These are phyloP conservation scores for Maudiozyma barnettii DNA, from an alignment of 805 yeast genomes.

Conservation along the genomic window DNA sequence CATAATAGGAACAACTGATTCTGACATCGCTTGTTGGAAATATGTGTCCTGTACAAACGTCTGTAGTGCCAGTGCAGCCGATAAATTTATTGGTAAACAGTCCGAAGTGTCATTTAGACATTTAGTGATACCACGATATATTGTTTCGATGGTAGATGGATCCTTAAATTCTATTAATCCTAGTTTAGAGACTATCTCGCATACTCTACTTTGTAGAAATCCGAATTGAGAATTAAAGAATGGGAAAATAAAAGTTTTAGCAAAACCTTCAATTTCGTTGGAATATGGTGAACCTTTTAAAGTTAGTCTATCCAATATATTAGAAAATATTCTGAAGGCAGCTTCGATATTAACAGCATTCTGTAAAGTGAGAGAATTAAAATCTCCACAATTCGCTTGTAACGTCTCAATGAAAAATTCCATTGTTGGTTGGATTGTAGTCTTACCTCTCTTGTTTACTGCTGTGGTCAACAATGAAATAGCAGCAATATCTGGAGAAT, in stretches of 20 bases:
- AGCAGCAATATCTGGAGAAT: constrained; percentile 74
- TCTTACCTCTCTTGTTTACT: constrained; percentile 55
- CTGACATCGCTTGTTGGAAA: constrained; percentile 58
- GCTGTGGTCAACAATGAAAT: constrained; percentile 59
- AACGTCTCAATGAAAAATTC: constrained; percentile 50
- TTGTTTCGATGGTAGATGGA: constrained; percentile 27
- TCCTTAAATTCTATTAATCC: constrained; percentile 48
- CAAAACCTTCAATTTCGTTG: constrained; percentile 58
- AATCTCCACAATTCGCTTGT: constrained; percentile 14
- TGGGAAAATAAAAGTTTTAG: constrained; percentile 59
- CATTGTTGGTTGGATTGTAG: constrained; percentile 50
- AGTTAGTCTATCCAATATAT: constrained; percentile 52
- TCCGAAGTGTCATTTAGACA: constrained; percentile 34
- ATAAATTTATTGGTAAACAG: constrained; percentile 64
- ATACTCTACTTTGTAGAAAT: constrained; percentile 67
- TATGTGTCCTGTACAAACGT: constrained; percentile 56
- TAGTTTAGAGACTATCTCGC: constrained; percentile 57
- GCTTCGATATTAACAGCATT: constrained; percentile 68
- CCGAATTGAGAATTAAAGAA: constrained; percentile 51
- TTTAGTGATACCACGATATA: constrained; percentile 39
- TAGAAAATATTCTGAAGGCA: constrained; percentile 66
- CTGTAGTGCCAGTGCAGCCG: constrained; percentile 80
- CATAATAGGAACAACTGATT: constrained; percentile 72
- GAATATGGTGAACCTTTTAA: constrained; percentile 47
- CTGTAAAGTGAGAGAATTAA: constrained; percentile 31